Evolutionary conservation across 768 basidiomycete genomes (phyloP), one percentile per base, ranked within the genome.

Genomic region (Grammothele lineata): DNA sequence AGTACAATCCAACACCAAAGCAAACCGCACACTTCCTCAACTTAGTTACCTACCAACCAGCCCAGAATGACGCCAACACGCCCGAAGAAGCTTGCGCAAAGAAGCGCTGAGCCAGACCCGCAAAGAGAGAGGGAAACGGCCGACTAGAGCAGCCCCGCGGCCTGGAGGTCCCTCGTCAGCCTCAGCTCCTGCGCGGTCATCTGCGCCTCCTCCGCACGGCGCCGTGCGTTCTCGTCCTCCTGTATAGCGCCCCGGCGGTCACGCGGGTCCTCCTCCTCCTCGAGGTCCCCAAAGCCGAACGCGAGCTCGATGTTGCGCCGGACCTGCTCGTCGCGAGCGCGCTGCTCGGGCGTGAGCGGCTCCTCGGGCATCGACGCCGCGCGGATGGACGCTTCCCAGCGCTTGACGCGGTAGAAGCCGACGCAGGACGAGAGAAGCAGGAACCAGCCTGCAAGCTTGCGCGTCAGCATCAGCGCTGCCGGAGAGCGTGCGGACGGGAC

Each of bases 341-440:
- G 57, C 35, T 76, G 77, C 50, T 77, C 77, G 0, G 68, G 51
- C 7, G 73, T 70, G 26, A 68, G 55, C 3, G 74, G 67, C 15
- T 57, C 40, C 12, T 45, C 50, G 3, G 64, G 61, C 15, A 57
- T 47, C 26, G 65, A 53, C 40, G 70, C 53, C 59, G 73, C 65
- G 23, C 83, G 80, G 44, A 92, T 75, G 8, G 83, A 83, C 37
- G 70, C 63, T 61, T 92, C 89, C 86, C 88, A 92, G 43, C 84
- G 84, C 60, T 92, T 92, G 39, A 91, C 74, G 51, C 89, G 83
- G 79, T 83, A 85, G 66, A 77, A 96, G 9, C 87, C 83, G 24
- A 92, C 79, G 45, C 87, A 47, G 27, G 89, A 91, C 1, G 91
- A 86, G 26, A 96, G 72, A 25, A 97, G 72, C 19, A 97, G 72